Base-by-base conservation (phyloP, 2,329 filamentous ascomycete genomes). In the Clonostachys chloroleuca region DNA sequence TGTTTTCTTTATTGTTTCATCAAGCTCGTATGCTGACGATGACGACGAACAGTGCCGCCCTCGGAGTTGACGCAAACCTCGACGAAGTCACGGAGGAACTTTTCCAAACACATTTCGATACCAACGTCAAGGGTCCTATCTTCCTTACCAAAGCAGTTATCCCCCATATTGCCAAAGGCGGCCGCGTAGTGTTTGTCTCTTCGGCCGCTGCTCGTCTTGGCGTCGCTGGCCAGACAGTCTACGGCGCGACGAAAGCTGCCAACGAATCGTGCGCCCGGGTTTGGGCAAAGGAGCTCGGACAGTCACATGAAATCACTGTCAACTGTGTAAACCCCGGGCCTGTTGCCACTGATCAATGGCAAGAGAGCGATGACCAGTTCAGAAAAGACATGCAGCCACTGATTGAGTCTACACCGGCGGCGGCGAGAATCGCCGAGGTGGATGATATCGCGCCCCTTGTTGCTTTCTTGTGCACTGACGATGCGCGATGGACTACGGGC, bases 371-470 rank as follows among this genome's bases (percentile, higher is more conserved):
- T 47, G 18, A 30, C 4, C n/a, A 42, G n/a, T 43, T 44, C 13
- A 43, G 62, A 34, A 46, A 62, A 44, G 59, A 62, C 14, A 64
- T 64, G 62, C 54, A 62, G 42, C 58, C 58, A 0, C 46, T 63
- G 24, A 59, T 64, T 12, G 56, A 62, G 7, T 58, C 54, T 3
- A 37, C 35, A n/a, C 35, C 35, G 35, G 35, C 35, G 12, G 35
- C 35, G 12, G 12, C 35, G n/a, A 12, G 35, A 2, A 47, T 59
- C 4, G 57, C 51, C 3, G 54, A 57, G 34, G 54, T 58, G 6
- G 52, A 56, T 35, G 59, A 61, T 47, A 54, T 61, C 40, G 57
- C 54, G 5, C 53, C 53, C n/a, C 18, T 61, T 34, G 57, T 61
- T 10, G 51, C 55, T 6, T 59, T 61, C 44, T 49, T 61, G 2